These are phyloP conservation scores for Lasiosphaeria miniovina DNA, from an alignment of 495 filamentous ascomycete species.

Conservation along the genomic window DNA sequence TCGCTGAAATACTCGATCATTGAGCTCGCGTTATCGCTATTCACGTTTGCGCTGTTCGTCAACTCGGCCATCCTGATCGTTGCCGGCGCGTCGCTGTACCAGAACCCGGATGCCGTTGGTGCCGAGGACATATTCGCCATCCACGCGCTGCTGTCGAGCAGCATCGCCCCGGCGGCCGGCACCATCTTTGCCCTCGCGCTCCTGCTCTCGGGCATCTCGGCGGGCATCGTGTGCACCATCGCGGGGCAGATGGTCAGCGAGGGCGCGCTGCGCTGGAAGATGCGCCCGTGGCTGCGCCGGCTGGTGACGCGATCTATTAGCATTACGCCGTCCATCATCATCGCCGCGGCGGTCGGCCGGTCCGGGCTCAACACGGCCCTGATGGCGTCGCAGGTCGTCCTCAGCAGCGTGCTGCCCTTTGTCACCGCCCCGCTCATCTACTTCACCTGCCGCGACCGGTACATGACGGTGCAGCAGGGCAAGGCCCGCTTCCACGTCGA, in stretches of 20 bases:
- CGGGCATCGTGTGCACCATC: constrained; percentile 59
- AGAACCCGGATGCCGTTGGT: constrained; percentile 48
- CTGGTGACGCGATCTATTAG: constrained; percentile 59
- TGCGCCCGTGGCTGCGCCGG: constrained; percentile 50
- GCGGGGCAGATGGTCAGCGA: constrained; percentile 59
- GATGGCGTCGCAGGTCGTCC: constrained; percentile 73
- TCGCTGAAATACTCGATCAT: constrained; percentile 79
- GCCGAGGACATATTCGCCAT: constrained; percentile 80
- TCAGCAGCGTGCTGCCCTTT: constrained; percentile 79
- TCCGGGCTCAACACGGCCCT: constrained; percentile 67
- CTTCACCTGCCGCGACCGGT: constrained; percentile 77
- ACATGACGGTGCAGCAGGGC: constrained; percentile 66
- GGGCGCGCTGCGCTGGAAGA: constrained; percentile 59
- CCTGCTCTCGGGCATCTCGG: constrained; percentile 50
- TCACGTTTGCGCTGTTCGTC: constrained; percentile 91
- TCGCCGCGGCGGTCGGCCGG: constrained; percentile 63
- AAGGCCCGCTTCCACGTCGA: constrained; percentile 30
- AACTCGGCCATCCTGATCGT: constrained; percentile 90
- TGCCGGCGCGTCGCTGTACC: constrained; percentile 74
- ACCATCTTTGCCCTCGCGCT: constrained; percentile 57
- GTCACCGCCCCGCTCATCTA: constrained; percentile 80
- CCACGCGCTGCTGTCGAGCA: constrained; percentile 66
- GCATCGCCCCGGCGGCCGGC: constrained; percentile 68
- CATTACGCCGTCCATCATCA: constrained; percentile 73
- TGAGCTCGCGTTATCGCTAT: constrained; percentile 73